Evolutionary conservation across 192 early-diverging fungal species (phyloP).

Genomic region (Coemansia sp.): DNA sequence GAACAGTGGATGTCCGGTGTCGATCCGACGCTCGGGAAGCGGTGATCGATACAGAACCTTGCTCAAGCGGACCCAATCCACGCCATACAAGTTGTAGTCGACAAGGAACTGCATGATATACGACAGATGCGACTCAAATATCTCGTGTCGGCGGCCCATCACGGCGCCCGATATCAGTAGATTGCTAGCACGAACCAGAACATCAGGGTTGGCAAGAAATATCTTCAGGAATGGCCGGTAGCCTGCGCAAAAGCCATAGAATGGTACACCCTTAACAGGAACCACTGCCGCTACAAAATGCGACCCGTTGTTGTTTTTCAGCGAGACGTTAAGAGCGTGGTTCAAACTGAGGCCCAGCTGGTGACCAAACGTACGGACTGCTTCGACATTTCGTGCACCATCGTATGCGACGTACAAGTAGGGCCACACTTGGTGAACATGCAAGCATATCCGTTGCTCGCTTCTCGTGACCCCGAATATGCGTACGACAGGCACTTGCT

Average conservation of each 20-base stretch:
- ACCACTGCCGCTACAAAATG: constrained; percentile 64
- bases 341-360: constrained; percentile 61
- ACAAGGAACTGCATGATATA: constrained; percentile 84
- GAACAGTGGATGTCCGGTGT: no score
- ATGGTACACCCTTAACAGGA: constrained; percentile 77
- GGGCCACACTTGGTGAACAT: constrained; percentile 80
- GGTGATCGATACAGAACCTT: constrained; percentile 39
- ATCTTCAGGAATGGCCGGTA: constrained; percentile 79
- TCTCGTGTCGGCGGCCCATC: constrained; percentile 67
- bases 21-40: constrained; percentile 5
- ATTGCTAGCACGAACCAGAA: constrained; percentile 59
- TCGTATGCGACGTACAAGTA: constrained; percentile 80
- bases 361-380: constrained; percentile 31
- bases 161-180: constrained; percentile 73
- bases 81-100: constrained; percentile 85
- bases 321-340: constrained; percentile 59
- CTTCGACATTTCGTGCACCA: constrained; percentile 10
- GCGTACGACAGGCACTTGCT: constrained; percentile 61
- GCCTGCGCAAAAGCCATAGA: constrained; percentile 81
- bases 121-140: constrained; percentile 80
- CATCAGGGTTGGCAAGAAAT: constrained; percentile 62
- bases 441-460: constrained; percentile 78
- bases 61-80: constrained; percentile 72
- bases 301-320: constrained; percentile 25
- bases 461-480: constrained; percentile 73